Percentiles rank a stretch among this genome's conserved stretches.
phyloP scores from a whole-genome alignment of 495 filamentous ascomycete species.

The Penicillium robsamsonii region DNA sequence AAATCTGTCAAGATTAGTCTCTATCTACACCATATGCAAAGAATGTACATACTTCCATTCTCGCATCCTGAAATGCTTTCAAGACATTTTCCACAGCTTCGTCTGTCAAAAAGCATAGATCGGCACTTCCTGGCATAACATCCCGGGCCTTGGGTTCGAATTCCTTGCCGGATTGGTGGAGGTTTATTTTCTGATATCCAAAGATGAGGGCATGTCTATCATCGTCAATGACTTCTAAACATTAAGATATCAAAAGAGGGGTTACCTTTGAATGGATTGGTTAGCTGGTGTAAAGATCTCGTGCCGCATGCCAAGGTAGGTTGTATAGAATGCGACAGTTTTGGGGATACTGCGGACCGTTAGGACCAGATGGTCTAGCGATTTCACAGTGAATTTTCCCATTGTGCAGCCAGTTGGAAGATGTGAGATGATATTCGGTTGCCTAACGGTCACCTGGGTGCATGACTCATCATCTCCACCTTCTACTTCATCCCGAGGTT shows the following conservation, averaged over 20 bases:
- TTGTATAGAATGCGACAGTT: constrained; percentile 49
- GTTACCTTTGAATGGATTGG: constrained; percentile 30
- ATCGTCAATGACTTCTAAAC: neutral
- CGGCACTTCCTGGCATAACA: constrained; percentile 49
- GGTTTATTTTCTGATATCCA: constrained; percentile 54
- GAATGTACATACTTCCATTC: constrained; percentile 33
- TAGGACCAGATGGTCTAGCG: constrained; percentile 54
- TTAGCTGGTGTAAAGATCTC: constrained; percentile 40
- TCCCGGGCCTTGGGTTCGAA: constrained; percentile 53
- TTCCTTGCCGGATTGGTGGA: constrained; percentile 51
- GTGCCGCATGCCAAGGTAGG: constrained; percentile 49
- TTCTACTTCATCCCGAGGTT: neutral
- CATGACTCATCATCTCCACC: constrained; percentile 2
- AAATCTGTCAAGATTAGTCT: constrained; percentile 19
- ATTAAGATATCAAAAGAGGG: neutral
- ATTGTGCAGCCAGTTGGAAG: neutral
- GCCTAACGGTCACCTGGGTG: neutral
- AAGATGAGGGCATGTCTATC: constrained; percentile 49
- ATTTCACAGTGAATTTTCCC: constrained; percentile 33
- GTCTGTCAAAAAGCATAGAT: constrained; percentile 53
- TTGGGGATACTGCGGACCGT: constrained; percentile 47
- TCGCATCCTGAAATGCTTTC: constrained; percentile 30
- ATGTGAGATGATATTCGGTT: neutral
- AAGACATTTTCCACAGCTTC: constrained; percentile 40
- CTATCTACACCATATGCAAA: neutral